phyloP scores from a whole-genome alignment of 2,329 filamentous ascomycete genomes.

The Davidsoniella neocaledoniae region DNA sequence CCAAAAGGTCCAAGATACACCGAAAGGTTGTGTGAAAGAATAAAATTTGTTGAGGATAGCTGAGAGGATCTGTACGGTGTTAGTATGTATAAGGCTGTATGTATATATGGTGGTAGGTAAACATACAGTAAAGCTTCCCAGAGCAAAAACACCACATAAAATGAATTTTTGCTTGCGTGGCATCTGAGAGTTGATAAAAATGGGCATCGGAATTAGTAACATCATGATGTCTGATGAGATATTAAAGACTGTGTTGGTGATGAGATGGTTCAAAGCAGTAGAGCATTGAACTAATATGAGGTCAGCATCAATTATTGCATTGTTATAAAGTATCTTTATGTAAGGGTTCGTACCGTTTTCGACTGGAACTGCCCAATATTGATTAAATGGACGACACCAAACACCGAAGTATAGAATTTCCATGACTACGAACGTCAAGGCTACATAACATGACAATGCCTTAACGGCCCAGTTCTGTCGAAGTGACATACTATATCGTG shows the following conservation, averaged over 20 bases:
- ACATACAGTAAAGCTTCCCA: slow-evolving; percentile 30
- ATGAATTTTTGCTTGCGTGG: slow-evolving; percentile 34
- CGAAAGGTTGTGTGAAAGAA: slow-evolving; percentile 25
- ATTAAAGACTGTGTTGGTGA: slow-evolving; percentile 43
- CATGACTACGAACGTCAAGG: slow-evolving; percentile 29
- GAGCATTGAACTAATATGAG: slow-evolving; percentile 35
- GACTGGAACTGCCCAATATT: slow-evolving; percentile 41
- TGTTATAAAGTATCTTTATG: neutral
- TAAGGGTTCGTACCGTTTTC: slow-evolving; percentile 24
- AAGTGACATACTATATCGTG: slow-evolving; percentile 24
- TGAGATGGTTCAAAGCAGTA: slow-evolving; percentile 37
- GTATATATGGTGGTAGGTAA: neutral
- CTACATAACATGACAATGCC: slow-evolving; percentile 29
- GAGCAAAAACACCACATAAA: slow-evolving; percentile 28
- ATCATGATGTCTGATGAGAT: slow-evolving; percentile 44
- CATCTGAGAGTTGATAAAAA: slow-evolving; percentile 33
- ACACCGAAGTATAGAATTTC: slow-evolving; percentile 32
- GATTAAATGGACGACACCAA: slow-evolving; percentile 37
- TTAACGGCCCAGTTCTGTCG: slow-evolving; percentile 31
- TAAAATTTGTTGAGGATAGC: slow-evolving; percentile 30
- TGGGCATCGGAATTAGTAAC: slow-evolving; percentile 37
- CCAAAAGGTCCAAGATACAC: slow-evolving; percentile 25
- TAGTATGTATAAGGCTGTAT: neutral
- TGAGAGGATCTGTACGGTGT: slow-evolving; percentile 25
- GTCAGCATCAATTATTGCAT: slow-evolving; percentile 10